Conservation (phyloP, 495 filamentous ascomycete species). For the Aspergillus steynii region DNA sequence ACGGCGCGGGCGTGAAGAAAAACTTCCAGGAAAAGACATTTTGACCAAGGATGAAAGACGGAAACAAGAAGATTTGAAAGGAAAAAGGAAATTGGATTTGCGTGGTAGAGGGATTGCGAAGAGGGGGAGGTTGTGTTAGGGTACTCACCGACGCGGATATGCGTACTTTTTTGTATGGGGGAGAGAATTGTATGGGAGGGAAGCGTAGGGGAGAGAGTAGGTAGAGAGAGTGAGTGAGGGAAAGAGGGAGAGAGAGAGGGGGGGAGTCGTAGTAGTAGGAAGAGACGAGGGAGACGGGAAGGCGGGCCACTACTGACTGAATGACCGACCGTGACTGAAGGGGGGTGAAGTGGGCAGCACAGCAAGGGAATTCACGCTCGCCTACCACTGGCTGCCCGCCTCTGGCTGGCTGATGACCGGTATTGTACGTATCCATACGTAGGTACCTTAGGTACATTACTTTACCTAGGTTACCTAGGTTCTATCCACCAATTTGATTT, state of each 20-base stretch:
- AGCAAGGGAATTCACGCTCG: slow-evolving; percentile 24
- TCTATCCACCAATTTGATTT: too few species aligned
- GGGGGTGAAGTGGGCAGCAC: slow-evolving; percentile 28
- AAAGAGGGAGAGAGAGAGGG: slow-evolving; percentile 37
- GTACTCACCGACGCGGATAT: slow-evolving; percentile 39
- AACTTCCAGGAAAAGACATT: slow-evolving; percentile 17
- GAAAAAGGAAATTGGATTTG: slow-evolving; percentile 32
- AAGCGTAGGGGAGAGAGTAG: slow-evolving; percentile 46
- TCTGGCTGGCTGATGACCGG: slow-evolving; percentile 23
- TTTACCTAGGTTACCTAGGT: too few species aligned
- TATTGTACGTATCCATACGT: slow-evolving; percentile 20
- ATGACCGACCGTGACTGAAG: slow-evolving; percentile 20
- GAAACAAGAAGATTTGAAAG: slow-evolving; percentile 19
- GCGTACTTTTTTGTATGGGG: slow-evolving; percentile 53
- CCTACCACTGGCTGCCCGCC: slow-evolving; percentile 11
- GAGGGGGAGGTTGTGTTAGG: slow-evolving; percentile 28
- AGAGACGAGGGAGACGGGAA: slow-evolving; percentile 29
- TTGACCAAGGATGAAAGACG: slow-evolving; percentile 19
- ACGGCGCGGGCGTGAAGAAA: slow-evolving; percentile 16
- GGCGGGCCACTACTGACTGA: slow-evolving; percentile 28
- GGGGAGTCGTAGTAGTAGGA: slow-evolving; percentile 62
- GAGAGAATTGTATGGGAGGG: slow-evolving; percentile 61
- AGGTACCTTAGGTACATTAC: too few species aligned
- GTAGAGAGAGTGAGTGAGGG: slow-evolving; percentile 29
- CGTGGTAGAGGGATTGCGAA: slow-evolving; percentile 31